Evolutionary conservation across 495 filamentous ascomycete genomes (phyloP).

Genomic region (Patellaria atrata): DNA sequence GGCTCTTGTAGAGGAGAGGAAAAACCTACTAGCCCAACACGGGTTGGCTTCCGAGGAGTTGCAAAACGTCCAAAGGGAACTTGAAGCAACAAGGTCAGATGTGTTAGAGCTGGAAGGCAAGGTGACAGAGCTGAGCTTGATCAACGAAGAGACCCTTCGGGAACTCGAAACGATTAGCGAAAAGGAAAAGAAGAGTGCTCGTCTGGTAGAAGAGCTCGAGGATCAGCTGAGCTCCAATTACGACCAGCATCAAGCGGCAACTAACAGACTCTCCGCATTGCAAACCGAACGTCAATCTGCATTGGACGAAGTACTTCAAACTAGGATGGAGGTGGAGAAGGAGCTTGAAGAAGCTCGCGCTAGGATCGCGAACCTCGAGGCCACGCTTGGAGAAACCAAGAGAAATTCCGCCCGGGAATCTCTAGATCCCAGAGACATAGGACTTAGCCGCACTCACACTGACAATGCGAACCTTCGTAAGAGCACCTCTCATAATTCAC

Average conservation of each 20-base stretch:
- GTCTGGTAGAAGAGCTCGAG: constrained; percentile 87
- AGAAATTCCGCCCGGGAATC: constrained; percentile 27
- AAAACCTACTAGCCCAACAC: constrained; percentile 22
- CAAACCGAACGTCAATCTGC: constrained; percentile 52
- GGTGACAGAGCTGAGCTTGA: constrained; percentile 25
- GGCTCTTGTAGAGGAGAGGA: constrained; percentile 26
- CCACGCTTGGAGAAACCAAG: constrained; percentile 42
- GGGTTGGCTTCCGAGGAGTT: constrained; percentile 47
- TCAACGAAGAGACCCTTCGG: constrained; percentile 25
- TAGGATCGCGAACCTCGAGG: constrained; percentile 51
- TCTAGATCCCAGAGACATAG: constrained; percentile 28
- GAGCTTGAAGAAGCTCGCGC: constrained; percentile 46
- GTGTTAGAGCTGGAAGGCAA: constrained; percentile 45
- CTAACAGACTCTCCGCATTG: constrained; percentile 58
- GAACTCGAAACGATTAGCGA: constrained; percentile 43
- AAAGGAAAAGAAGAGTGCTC: constrained; percentile 70
- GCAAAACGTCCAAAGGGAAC: constrained; percentile 57
- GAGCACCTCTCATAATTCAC: constrained; percentile 62
- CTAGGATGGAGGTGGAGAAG: constrained; percentile 38
- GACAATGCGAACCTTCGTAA: constrained; percentile 69
- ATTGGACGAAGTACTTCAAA: constrained; percentile 40
- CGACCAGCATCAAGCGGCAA: constrained; percentile 72
- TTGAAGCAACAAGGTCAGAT: constrained; percentile 13
- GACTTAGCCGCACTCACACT: constrained; percentile 62
- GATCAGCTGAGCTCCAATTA: constrained; percentile 92